These are phyloP conservation scores for Ascochyta fabae DNA, from an alignment of 2,329 filamentous ascomycete genomes.

Conservation along the genomic window DNA sequence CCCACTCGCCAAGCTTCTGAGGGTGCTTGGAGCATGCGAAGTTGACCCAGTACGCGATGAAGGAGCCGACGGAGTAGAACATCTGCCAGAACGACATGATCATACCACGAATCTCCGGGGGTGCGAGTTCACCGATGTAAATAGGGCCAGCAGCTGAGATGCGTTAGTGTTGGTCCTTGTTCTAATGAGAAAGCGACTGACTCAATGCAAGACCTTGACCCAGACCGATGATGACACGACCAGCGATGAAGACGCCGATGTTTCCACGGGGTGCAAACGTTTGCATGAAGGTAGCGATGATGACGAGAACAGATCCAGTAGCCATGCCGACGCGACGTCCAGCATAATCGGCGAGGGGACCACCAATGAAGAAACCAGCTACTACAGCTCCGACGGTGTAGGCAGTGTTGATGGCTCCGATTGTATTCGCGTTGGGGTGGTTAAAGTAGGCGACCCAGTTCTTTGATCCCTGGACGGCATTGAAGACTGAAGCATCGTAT, in stretches of 20 bases:
- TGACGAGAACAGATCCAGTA: conserved; percentile 67
- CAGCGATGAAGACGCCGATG: conserved; percentile 71
- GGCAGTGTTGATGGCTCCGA: conserved; percentile 69
- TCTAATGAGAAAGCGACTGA: conserved; percentile 36
- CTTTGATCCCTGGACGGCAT: conserved; percentile 71
- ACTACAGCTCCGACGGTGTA: conserved; percentile 76
- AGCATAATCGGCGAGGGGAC: conserved; percentile 66
- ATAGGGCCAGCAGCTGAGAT: conserved; percentile 67
- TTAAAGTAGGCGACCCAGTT: conserved; percentile 72
- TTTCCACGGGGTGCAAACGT: conserved; percentile 65
- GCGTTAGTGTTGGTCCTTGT: conserved; percentile 6
- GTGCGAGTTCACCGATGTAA: conserved; percentile 73
- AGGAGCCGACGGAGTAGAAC: conserved; percentile 69
- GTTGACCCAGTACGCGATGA: conserved; percentile 69
- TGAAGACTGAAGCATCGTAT: conserved; percentile 77
- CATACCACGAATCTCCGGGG: conserved; percentile 67
- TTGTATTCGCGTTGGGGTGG: conserved; percentile 52
- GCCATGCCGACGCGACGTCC: conserved; percentile 71
- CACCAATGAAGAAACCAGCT: conserved; percentile 72
- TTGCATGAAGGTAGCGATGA: conserved; percentile 73
- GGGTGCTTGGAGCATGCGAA: conserved; percentile 66
- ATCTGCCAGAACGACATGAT: conserved; percentile 75
- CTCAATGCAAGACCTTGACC: conserved; percentile 72
- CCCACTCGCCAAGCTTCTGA: conserved; percentile 68
- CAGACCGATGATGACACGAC: conserved; percentile 71